Base-by-base conservation (phyloP, 2,329 filamentous ascomycete species). In the Epichloe festucae region DNA sequence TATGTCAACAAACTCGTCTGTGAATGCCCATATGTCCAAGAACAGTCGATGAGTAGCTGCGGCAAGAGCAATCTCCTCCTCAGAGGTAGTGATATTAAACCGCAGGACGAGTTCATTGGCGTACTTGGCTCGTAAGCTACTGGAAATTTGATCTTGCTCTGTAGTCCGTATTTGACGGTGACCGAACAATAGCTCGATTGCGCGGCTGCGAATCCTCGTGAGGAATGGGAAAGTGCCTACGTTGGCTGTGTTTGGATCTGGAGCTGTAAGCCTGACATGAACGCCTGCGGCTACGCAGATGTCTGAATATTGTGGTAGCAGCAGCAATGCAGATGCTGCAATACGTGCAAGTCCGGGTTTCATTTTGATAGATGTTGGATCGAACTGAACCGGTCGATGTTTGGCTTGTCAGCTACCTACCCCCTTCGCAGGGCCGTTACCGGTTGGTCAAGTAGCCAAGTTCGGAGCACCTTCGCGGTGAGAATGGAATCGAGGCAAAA, bases 1-100 rank as follows among this genome's bases (percentile, higher is more conserved):
- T 50, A 97, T 83, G 65, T 98, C 93, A 27, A 93, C 87, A 73
- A 85, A 93, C 54, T 87, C 78, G 17, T 82, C 74, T 5, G 84
- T 86, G 58, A 87, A 89, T 21, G 87, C 84, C 93, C 93, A 98
- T 2, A 97, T 79, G 63, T 98, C 93, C 42, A 97, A 73, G 59
- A 93, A 85, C 23, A 96, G 76, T 17, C 81, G 79, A 54, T 85
- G 77, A 1, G 83, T 76, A 3, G 88, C 89, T 52, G 85, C 78
- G n/a, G 82, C 77, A 52, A 95, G 72, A 1, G 84, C 84, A 36
- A 71, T 68, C 53, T 87, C 83, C 62, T 95, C 87, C 19, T 81
- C 75, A 3, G 74, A 67, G 27, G 78, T 82, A 55, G 77, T 82
- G 51, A 96, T 72, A 61, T 85, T 88, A 75, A 97, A 96, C 40